These are phyloP conservation scores for Firmiana major DNA, from an alignment of 345 rosid species.

Conservation along the genomic window DNA sequence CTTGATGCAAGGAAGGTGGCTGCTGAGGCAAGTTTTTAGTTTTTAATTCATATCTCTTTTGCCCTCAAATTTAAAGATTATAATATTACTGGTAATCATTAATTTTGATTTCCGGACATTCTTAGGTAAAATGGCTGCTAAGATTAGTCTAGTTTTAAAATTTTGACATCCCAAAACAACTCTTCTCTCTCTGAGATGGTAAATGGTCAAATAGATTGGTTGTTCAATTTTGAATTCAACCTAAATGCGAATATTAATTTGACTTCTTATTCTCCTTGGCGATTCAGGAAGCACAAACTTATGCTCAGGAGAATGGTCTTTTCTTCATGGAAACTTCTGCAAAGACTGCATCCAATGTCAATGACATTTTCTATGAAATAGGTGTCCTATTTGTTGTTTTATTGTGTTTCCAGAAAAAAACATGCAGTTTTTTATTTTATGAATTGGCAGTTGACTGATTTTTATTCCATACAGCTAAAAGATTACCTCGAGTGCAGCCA, in stretches of 20 bases:
- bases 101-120: neutral
- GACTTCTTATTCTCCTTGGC: conserved; percentile 1
- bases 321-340: conserved; percentile 99
- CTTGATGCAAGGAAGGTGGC: conserved; percentile 73
- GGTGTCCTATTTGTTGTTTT: conserved; percentile 35
- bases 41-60: neutral
- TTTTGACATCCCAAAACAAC: neutral
- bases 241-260: neutral
- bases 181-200: conserved; percentile 5
- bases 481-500: conserved; percentile 82
- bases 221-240: neutral
- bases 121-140: neutral
- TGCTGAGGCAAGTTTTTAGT: conserved; percentile 55
- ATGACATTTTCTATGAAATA: conserved; percentile 85
- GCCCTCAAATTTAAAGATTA: neutral
- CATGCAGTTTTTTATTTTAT: neutral
- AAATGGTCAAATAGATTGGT: neutral
- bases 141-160: neutral
- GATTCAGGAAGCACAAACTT: conserved; percentile 75
- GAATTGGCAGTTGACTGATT: conserved; percentile 1
- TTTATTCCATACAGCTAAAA: conserved; percentile 51
- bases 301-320: conserved; percentile 82
- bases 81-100: neutral
- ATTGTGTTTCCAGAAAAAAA: neutral
- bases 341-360: conserved; percentile 84